Percentiles rank a stretch among this genome's conserved stretches.
These are phyloP conservation scores for Aspergillus sp. DNA, from an alignment of 2,329 filamentous ascomycete genomes.

Conservation along the genomic window DNA sequence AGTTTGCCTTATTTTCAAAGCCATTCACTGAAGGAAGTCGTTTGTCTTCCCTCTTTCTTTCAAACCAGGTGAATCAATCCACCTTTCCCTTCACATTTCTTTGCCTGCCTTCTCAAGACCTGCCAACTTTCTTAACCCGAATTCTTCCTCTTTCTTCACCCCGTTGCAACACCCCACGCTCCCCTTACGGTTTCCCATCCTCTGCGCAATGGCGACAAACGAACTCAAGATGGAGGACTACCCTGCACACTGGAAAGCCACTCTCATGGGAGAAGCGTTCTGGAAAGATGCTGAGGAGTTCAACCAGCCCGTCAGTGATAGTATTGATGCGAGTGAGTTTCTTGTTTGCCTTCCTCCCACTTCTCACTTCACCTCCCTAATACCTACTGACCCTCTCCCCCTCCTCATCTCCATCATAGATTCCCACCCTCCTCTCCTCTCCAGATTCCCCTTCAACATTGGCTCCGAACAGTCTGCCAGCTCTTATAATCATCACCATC, in stretches of 20 bases:
- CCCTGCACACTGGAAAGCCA: constrained; percentile 24
- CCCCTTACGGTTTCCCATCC: background rate
- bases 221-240: constrained; percentile 20
- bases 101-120: background rate
- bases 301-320: constrained; percentile 16
- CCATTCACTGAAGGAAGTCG: no score
- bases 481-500: background rate
- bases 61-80: no score
- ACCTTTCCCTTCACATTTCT: background rate
- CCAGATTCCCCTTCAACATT: constrained; percentile 27
- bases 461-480: constrained; percentile 7
- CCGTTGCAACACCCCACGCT: background rate
- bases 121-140: background rate
- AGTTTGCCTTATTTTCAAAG: background rate
- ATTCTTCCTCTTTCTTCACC: background rate
- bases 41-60: no score
- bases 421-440: constrained; percentile 19
- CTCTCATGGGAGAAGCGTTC: constrained; percentile 28
- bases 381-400: background rate
- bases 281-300: constrained; percentile 27
- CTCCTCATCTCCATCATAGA: constrained; percentile 7
- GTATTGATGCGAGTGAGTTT: constrained; percentile 18
- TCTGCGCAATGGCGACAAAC: constrained; percentile 2
- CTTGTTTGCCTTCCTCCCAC: background rate
- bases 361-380: background rate